Conservation (phyloP, 805 yeast genomes). For the Saturnispora bothae region DNA sequence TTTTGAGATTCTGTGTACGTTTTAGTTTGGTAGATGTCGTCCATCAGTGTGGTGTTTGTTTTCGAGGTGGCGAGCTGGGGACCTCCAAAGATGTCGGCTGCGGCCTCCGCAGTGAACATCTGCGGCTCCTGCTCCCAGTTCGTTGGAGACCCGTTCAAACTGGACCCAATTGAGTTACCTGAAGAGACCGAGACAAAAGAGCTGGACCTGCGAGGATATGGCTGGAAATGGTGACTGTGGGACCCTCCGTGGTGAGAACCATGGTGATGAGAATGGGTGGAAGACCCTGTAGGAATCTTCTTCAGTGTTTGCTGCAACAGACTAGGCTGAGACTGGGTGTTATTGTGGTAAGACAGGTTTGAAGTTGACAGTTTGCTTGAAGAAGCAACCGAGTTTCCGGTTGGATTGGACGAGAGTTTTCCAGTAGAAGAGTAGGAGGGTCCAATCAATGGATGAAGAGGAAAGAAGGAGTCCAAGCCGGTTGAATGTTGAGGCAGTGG, state of each 20-base stretch:
- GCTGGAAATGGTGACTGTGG: slow-evolving; percentile 21
- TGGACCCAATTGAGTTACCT: slow-evolving; percentile 20
- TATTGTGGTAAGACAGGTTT: background rate
- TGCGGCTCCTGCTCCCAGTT: slow-evolving; percentile 20
- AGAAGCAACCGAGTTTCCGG: slow-evolving; percentile 4
- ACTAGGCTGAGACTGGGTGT: slow-evolving; percentile 6
- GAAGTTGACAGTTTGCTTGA: background rate
- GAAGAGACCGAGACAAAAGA: slow-evolving; percentile 22
- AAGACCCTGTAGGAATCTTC: slow-evolving; percentile 22
- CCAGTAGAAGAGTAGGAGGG: slow-evolving; percentile 16
- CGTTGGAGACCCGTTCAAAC: slow-evolving; percentile 19
- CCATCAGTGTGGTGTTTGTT: slow-evolving; percentile 27
- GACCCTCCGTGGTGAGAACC: slow-evolving; percentile 13
- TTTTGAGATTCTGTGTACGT: slow-evolving; percentile 21
- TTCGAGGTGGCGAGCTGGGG: slow-evolving; percentile 23
- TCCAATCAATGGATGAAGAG: slow-evolving; percentile 26
- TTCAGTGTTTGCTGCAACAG: slow-evolving; percentile 12
- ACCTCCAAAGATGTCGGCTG: slow-evolving; percentile 15
- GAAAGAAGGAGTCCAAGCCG: slow-evolving; percentile 25
- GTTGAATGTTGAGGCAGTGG: background rate
- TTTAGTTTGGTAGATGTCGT: slow-evolving; percentile 24
- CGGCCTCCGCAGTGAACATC: slow-evolving; percentile 16
- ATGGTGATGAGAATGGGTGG: slow-evolving; percentile 17
- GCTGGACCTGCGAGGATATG: slow-evolving; percentile 15
- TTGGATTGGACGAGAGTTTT: slow-evolving; percentile 10